Evolutionary conservation across 208 protist genomes (phyloP), one percentile per base, ranked within the genome.

Genomic region (Trypanosoma theileri): DNA sequence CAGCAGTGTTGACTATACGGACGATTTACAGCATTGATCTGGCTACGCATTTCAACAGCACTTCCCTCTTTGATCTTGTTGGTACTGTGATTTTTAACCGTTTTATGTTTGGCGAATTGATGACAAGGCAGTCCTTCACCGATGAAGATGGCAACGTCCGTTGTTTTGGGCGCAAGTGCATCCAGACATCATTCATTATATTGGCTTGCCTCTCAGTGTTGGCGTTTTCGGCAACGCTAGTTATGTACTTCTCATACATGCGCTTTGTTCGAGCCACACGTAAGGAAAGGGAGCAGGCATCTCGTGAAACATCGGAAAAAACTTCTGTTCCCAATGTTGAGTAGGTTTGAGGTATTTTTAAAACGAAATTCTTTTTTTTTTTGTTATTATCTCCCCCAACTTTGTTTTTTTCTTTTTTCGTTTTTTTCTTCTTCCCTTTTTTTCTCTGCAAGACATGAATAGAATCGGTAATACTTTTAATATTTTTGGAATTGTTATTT

Each of bases 1-100:
- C 62, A 17, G 58, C 75, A 51, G 80, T 81, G 24, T 63, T 85
- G 41, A 77, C 69, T 6, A 62, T 68, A n/a, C 80, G 80, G 7
- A 79, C 75, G n/a, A 81, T 85, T 53, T 85, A 73, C 71, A 75
- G 65, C 41, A 64, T 79, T 46, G 80, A 85, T 46, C 59, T 81
- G 8, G 61, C 65, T 10, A 85, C 81, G 67, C 80, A 85, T 64
- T 22, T 55, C 9, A n/a, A 12, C 17, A 41, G 16, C 7, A 16
- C 44, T 8, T 67, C 58, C 58, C 22, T 58, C 19, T 44, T 22
- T 48, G 14, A 19, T 67, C 48, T 12, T 48, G 3, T 19, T 58
- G 55, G 11, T 53, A 28, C 24, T 31, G 7, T 50, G 53, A 4
- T 26, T 6, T 53, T 41, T 31, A 19, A 53, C 14, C 10, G 11